phyloP scores from a whole-genome alignment of 371 early-diverging fungal species.

The Nematocida sp. region DNA sequence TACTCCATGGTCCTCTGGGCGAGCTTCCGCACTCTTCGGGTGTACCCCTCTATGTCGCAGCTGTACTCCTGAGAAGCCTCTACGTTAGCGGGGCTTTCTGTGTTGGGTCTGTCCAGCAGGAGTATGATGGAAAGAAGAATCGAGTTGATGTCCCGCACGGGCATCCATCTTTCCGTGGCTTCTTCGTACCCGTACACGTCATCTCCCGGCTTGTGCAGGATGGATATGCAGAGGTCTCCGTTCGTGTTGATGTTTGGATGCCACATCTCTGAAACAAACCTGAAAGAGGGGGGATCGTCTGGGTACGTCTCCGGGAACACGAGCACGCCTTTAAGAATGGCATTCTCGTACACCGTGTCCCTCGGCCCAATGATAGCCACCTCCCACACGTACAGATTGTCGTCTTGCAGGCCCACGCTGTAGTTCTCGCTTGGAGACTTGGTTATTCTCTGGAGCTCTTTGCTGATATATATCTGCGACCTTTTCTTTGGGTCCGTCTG shows the following conservation, averaged over 20 bases:
- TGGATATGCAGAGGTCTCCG: constrained; percentile 66
- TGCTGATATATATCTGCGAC: constrained; percentile 59
- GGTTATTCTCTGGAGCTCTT: constrained; percentile 61
- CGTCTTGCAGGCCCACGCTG: constrained; percentile 64
- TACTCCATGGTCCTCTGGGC: constrained; percentile 70
- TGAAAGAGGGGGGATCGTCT: constrained; percentile 73
- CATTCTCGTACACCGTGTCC: constrained; percentile 93
- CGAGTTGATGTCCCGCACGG: constrained; percentile 71
- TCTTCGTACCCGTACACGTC: constrained; percentile 85
- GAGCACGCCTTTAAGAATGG: constrained; percentile 76
- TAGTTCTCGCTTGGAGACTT: constrained; percentile 59
- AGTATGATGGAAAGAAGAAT: constrained; percentile 64
- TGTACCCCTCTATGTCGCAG: constrained; percentile 69
- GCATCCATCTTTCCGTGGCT: constrained; percentile 80
- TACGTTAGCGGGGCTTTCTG: constrained; percentile 65
- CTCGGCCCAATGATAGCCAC: constrained; percentile 85
- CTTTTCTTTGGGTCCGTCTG: constrained; percentile 26
- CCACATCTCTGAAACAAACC: constrained; percentile 77
- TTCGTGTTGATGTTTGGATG: constrained; percentile 70
- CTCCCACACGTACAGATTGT: constrained; percentile 75
- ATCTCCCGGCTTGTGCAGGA: constrained; percentile 66
- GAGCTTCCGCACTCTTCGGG: constrained; percentile 70
- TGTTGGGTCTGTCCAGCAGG: constrained; percentile 66
- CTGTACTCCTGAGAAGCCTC: constrained; percentile 65
- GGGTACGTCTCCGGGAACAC: constrained; percentile 77